Evolutionary conservation across 140 eudicot species (phyloP), one percentile per base, ranked within the genome.

Genomic region (Senecio squalidus): DNA sequence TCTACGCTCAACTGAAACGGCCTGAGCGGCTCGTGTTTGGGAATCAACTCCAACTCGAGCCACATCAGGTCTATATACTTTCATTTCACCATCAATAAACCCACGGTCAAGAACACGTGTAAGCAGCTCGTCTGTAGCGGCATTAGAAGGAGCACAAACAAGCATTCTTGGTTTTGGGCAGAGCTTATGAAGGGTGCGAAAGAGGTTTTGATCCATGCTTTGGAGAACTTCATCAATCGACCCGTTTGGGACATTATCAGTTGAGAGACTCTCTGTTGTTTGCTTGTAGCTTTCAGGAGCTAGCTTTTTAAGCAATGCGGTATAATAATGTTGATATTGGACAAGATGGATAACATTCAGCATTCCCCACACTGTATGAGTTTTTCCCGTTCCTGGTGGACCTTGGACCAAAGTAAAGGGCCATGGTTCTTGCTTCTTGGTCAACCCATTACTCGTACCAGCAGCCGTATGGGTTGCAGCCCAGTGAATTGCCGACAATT

Each of bases 311-410:
- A 92, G 79, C 71, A 92, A 64, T n/a, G 98, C 96, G 7, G 95
- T 75, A 44, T 92, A 92, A 46, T 92, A 92, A 56, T 92, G 98
- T 75, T 92, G 98, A 69, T 92, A 92, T 74, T 92, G 98, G 15
- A 92, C 94, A n/a, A 92, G 85, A 72, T 92, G 98, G 59, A 92
- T 92, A 48, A 92, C 98, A 21, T 92, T 92, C 40, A 92, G 76
- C 98, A 92, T 92, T 67, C 98, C 98, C 96, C 98, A 92, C 4
- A 92, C 98, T 0, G 98, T 92, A 58, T 92, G 98, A 0, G 98
- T 92, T 65, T 92, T 92, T 18, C 98, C 98, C 0, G 98, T 92
- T 15, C 98, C 98, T 5, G 98, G 98, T 34, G 98, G 98, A 13
- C 98, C 98, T 69, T 92, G 98, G 36, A 92, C 96, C 21, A 92